Evolutionary conservation across 2,329 filamentous ascomycete genomes (phyloP).

Genomic region (Claviceps digitariae): DNA sequence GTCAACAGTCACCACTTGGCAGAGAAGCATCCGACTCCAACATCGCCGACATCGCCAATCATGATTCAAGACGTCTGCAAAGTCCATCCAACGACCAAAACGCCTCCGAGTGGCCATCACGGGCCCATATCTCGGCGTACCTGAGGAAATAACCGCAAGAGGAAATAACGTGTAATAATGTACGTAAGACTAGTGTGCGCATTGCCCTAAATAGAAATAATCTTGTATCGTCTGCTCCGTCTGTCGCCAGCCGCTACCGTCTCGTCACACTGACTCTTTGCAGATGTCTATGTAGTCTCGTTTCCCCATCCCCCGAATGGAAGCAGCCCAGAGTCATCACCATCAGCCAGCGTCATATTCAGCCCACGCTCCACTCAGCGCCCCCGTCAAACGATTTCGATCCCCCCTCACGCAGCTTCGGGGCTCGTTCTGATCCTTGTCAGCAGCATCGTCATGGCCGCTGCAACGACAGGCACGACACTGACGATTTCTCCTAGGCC

Average conservation of each 20-base stretch:
- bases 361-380: neutral
- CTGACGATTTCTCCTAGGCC: constrained; percentile 53
- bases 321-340: neutral
- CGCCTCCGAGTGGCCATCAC: no score
- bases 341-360: neutral
- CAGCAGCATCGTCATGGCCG: constrained; percentile 17
- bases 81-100: no score
- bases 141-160: no score
- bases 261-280: neutral
- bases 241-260: neutral
- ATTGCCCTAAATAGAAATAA: neutral
- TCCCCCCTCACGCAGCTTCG: neutral
- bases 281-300: neutral
- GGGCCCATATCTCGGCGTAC: no score
- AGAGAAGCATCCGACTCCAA: no score
- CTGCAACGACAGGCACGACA: constrained; percentile 44
- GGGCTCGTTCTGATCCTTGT: constrained; percentile 6
- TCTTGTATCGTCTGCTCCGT: neutral
- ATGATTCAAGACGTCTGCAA: no score
- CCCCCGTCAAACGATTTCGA: no score
- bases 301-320: no score
- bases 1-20: no score
- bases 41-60: no score
- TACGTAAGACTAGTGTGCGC: constrained; percentile 2
- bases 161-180: neutral